Base-by-base conservation (phyloP, 140 eudicot genomes). In the Erigeron philadelphicus region DNA sequence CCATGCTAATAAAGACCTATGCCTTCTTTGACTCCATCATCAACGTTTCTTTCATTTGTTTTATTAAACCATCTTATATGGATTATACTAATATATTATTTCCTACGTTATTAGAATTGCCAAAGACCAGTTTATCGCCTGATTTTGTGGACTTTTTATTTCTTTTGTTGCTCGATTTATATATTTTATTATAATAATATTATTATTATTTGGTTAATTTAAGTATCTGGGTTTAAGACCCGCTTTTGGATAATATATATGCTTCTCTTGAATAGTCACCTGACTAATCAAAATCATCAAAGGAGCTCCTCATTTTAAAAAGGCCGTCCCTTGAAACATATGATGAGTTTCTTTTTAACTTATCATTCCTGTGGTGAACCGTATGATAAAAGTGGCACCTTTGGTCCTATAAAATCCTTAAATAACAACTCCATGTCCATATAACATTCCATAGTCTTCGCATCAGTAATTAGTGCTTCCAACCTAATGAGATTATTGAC, bases 401-500 rank as follows among this genome's bases (percentile, higher is more conserved):
- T 87, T 2, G 92, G 77, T 43, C 70, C 78, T 71, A 79, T 44
- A 59, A 93, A 93, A 25, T 93, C 98, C 74, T 89, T 93, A 23
- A 96, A 96, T 61, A 93, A 81, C 7, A 95, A 80, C 45, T 87
- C 95, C 98, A 93, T 89, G 76, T 87, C 90, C 87, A 75, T 78
- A 66, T 81, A 93, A 73, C 90, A 86, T 45, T 82, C 85, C 72
- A 96, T 68, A 43, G 86, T 71, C 62, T 87, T 93, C 18, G 96
- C 90, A 85, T 93, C 98, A 40, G 79, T 76, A 67, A 93, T 93
- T 78, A 89, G 64, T 23, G 95, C 95, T 21, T 21, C 1, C 1
- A 21, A 1, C 25, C 25, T 21, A 21, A 21, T 21, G 25, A 1
- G 25, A 21, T 21, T 21, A 21, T 21, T 1, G 25, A 21, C 25